Percentiles rank a stretch among this genome's conserved stretches.
Evolutionary conservation across 805 yeast species (phyloP).

Genomic region (Candida ficus): DNA sequence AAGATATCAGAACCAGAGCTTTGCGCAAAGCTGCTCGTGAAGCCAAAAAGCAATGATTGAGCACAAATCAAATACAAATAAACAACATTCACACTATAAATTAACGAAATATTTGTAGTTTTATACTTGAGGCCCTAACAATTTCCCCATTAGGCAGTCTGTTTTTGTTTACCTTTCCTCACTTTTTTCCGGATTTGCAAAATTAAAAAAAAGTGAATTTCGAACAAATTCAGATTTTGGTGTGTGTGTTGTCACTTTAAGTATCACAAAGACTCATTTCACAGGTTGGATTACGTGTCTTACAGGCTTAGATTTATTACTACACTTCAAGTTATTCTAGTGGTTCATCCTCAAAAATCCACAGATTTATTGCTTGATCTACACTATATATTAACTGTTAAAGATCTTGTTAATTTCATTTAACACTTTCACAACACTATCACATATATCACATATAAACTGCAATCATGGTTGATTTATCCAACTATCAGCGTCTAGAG

Average conservation of each 20-base stretch:
- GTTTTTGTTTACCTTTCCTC: conserved; percentile 12
- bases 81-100: neutral
- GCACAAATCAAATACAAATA: neutral
- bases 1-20: conserved; percentile 76
- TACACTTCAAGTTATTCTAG: no score
- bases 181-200: conserved; percentile 1
- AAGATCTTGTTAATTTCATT: neutral
- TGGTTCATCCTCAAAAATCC: no score
- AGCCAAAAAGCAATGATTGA: conserved; percentile 22
- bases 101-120: neutral
- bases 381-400: no score
- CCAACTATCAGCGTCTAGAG: conserved; percentile 90
- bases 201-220: neutral
- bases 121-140: neutral
- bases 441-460: no score
- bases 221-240: neutral
- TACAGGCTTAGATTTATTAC: no score
- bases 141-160: conserved; percentile 12
- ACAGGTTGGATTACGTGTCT: no score
- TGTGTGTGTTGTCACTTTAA: neutral
- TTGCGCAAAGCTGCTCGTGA: conserved; percentile 60
- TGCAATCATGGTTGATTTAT: conserved; percentile 62
- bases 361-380: no score
- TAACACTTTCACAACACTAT: no score
- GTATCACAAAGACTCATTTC: no score